phyloP scores from a whole-genome alignment of 768 basidiomycete species.

The Tricholoma flavovirens region DNA sequence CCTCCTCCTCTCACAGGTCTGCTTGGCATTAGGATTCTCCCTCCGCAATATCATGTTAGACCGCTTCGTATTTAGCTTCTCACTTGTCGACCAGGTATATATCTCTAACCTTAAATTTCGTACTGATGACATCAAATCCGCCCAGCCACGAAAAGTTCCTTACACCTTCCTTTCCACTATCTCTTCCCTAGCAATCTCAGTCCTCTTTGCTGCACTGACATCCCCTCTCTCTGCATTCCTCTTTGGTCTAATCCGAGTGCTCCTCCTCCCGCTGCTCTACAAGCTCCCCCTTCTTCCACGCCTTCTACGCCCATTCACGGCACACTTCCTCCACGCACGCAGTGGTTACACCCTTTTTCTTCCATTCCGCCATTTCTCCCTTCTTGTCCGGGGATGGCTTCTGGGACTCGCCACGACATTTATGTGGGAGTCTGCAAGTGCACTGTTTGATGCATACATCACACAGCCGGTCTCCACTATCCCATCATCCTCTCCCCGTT shows the following conservation, averaged over 20 bases:
- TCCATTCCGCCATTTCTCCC: conserved; percentile 37
- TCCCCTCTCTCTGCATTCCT: conserved; percentile 33
- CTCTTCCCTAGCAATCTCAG: conserved; percentile 30
- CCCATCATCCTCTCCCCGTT: conserved; percentile 13
- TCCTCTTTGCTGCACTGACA: conserved; percentile 35
- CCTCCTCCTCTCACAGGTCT: conserved; percentile 47
- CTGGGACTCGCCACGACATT: conserved; percentile 47
- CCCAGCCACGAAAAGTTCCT: conserved; percentile 1
- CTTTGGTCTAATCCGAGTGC: conserved; percentile 42
- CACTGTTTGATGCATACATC: conserved; percentile 53
- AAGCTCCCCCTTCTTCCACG: conserved; percentile 46
- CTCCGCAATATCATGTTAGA: conserved; percentile 61
- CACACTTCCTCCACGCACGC: conserved; percentile 46
- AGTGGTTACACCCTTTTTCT: conserved; percentile 51
- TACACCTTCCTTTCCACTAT: conserved; percentile 17
- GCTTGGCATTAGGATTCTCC: conserved; percentile 40
- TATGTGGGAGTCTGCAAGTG: conserved; percentile 61
- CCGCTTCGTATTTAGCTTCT: conserved; percentile 37
- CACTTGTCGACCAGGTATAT: conserved; percentile 27
- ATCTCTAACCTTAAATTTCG: not conserved
- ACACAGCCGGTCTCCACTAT: conserved; percentile 37
- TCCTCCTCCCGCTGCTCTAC: conserved; percentile 45
- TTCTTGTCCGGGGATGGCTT: conserved; percentile 44
- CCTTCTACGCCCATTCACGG: conserved; percentile 54
- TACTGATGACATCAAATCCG: conserved; percentile 12